Conservation (phyloP, 305 asterid genomes). For the Ruellia speciosa region DNA sequence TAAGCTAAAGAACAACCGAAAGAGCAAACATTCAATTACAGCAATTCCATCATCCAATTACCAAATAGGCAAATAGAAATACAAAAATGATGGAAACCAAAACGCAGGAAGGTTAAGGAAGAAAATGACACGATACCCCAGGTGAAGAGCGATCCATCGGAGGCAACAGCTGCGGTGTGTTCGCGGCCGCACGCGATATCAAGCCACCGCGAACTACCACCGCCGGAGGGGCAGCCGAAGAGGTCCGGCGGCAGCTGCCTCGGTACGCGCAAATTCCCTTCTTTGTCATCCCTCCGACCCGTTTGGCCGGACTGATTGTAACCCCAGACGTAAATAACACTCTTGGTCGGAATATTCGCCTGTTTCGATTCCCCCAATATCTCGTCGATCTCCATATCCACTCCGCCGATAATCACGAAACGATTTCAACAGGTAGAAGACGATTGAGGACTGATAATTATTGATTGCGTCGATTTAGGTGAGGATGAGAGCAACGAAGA, state of each 20-base stretch:
- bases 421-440: slow-evolving; percentile 13
- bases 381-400: slow-evolving; percentile 61
- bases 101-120: slow-evolving; percentile 1
- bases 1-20: too few relatives aligned
- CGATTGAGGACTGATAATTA: slow-evolving; percentile 17
- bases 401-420: slow-evolving; percentile 2
- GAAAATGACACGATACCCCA: slow-evolving; percentile 55
- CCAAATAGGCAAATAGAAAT: slow-evolving; percentile 13
- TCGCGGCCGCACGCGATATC: slow-evolving; percentile 91
- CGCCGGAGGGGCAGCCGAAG: slow-evolving; percentile 67
- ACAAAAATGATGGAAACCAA: not conserved
- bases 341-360: slow-evolving; percentile 57
- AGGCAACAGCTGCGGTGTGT: slow-evolving; percentile 86
- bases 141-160: slow-evolving; percentile 87
- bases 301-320: slow-evolving; percentile 94
- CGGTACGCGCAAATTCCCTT: slow-evolving; percentile 59
- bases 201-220: slow-evolving; percentile 68
- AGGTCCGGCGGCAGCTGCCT: slow-evolving; percentile 78
- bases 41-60: slow-evolving; percentile 1
- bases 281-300: slow-evolving; percentile 50
- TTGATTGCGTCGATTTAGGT: slow-evolving; percentile 16
- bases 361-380: slow-evolving; percentile 62
- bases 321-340: slow-evolving; percentile 88
- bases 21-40: slow-evolving; percentile 7
- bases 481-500: not conserved